phyloP scores from a whole-genome alignment of 78 protist genomes.

The Chrysochromulina tobinii region DNA sequence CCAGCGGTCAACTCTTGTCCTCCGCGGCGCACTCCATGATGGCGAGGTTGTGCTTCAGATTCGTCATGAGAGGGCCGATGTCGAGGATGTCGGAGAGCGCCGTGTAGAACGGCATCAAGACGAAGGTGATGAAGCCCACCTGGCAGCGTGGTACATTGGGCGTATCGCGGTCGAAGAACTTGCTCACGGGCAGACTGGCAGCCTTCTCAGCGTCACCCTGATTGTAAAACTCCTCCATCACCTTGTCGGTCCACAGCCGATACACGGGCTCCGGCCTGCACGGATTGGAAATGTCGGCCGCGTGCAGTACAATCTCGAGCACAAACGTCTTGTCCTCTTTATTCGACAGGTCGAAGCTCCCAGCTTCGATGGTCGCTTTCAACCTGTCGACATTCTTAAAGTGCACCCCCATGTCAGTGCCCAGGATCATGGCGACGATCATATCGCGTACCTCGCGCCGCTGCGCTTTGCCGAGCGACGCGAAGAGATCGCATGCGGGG shows the following conservation, averaged over 20 bases:
- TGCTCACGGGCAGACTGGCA: conserved; percentile 10
- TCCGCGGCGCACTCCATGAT: too few species aligned
- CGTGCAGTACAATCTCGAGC: not conserved
- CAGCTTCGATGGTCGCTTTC: not conserved
- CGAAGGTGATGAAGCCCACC: not conserved
- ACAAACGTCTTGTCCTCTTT: not conserved
- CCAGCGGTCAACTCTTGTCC: too few species aligned
- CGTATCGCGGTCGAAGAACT: not conserved
- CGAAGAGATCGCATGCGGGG: not conserved
- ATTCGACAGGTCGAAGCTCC: not conserved
- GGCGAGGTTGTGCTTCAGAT: too few species aligned
- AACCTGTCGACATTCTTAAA: not conserved
- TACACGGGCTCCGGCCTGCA: not conserved
- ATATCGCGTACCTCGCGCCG: not conserved
- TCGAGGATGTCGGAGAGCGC: not conserved
- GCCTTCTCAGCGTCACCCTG: conserved; percentile 43
- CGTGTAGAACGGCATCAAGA: not conserved
- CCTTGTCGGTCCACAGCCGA: not conserved
- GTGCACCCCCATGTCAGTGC: not conserved
- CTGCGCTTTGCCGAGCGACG: not conserved
- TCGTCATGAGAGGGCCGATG: too few species aligned
- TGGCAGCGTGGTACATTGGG: not conserved
- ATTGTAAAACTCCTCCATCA: conserved; percentile 30
- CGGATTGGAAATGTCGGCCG: conserved; percentile 37
- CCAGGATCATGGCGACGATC: not conserved